Evolutionary conservation across 371 early-diverging fungal species (phyloP), one percentile per base, ranked within the genome.

Genomic region (Mucor lusitanicus): DNA sequence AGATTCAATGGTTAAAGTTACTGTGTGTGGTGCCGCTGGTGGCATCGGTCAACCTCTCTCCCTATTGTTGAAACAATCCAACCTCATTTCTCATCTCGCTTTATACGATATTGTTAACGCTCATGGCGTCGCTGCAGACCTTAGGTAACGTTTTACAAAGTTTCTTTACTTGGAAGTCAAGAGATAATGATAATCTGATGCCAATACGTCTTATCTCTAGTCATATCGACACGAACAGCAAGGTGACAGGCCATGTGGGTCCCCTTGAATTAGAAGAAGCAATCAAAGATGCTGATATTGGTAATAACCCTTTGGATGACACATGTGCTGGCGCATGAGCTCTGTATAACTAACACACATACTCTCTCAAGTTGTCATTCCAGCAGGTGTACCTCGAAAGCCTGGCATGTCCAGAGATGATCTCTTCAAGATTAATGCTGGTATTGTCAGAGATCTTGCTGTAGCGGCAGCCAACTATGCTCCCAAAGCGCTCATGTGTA

Each of bases 351-450:
- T 30, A 30, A 17, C 13, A 27, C 7, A 32, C 4, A 15, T 30
- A 25, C 50, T 27, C 21, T 48, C 3, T 48, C 1, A 42, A 78
- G 94, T 97, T 59, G 93, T 98, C 50, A 96, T 98, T 79, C 98
- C 99, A 63, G 96, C 96, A 48, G 96, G 96, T 72, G 92, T 94
- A 23, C 94, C 96, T 21, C 81, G 96, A 46, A 93, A 94, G 82
- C 96, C 96, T 55, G 96, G 95, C 56, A 96, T 96, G 96, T 92
- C 94, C 55, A 87, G 96, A 63, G 93, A 93, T 71, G 95, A 94
- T 71, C 78, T 94, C 44, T 94, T 94, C 88, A 93, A 93, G 72
- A 92, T 91, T 68, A 94, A 94, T 68, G 96, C 96, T 42, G 91
- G 92, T 46, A 95, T 95, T 71, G 88, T 95, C 37, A 80, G 89